Conservation (phyloP, 1,284 basidiomycete genomes). For the Psilocybe mexicana region DNA sequence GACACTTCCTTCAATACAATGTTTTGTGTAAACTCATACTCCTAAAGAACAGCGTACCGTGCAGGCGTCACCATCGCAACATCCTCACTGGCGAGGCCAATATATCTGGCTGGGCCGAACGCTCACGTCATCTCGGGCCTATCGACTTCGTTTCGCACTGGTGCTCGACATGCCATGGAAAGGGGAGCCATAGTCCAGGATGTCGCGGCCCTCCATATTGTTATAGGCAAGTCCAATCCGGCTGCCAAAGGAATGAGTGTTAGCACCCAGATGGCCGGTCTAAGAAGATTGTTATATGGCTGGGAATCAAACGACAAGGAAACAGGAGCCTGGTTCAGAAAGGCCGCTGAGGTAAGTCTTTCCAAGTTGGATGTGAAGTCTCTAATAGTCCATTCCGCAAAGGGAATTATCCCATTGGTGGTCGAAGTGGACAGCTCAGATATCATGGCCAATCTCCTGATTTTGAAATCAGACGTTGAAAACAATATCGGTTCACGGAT, state of each 20-base stretch:
- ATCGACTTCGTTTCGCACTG: conserved; percentile 65
- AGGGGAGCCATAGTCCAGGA: conserved; percentile 69
- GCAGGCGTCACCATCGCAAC: conserved; percentile 63
- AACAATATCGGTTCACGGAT: conserved; percentile 53
- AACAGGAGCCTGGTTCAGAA: conserved; percentile 55
- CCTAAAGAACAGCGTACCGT: conserved; percentile 60
- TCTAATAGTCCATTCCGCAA: background rate
- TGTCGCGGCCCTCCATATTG: conserved; percentile 72
- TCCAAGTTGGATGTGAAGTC: background rate
- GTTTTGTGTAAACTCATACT: conserved; percentile 15
- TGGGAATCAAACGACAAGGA: conserved; percentile 47
- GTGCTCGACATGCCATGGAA: conserved; percentile 63
- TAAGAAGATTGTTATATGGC: conserved; percentile 57
- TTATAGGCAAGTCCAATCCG: conserved; percentile 48
- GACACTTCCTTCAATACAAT: conserved; percentile 28
- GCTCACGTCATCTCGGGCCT: conserved; percentile 64
- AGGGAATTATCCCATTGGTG: conserved; percentile 62
- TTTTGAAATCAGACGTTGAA: conserved; percentile 75
- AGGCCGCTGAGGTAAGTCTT: conserved; percentile 55
- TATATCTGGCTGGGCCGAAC: conserved; percentile 39
- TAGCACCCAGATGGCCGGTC: conserved; percentile 71
- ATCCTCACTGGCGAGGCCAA: conserved; percentile 50
- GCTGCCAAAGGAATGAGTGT: conserved; percentile 48
- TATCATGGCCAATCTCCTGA: conserved; percentile 74
- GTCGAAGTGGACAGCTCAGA: conserved; percentile 74